Conservation (phyloP, 1,284 basidiomycete genomes). For the Ceratobasidium sp. region DNA sequence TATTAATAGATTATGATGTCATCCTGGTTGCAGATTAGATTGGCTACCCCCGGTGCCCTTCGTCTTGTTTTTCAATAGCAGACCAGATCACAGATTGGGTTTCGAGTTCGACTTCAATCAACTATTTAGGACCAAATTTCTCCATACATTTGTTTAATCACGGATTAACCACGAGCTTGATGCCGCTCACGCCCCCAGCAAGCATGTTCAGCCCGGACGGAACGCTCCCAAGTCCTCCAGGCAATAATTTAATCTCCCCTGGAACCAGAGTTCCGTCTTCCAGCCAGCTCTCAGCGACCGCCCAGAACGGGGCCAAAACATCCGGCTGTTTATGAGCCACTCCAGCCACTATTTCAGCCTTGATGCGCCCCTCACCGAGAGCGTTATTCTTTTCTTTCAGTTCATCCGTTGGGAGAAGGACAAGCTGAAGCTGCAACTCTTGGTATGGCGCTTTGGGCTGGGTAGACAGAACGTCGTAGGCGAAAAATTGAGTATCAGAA, state of each 20-base stretch:
- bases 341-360: background rate
- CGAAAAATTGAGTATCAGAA: slow-evolving; percentile 48
- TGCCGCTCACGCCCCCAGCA: slow-evolving; percentile 23
- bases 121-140: no score
- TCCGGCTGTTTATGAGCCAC: slow-evolving; percentile 5
- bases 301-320: slow-evolving; percentile 20
- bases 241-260: background rate
- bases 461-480: slow-evolving; percentile 46
- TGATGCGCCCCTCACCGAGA: slow-evolving; percentile 1
- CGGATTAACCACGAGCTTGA: slow-evolving; percentile 35
- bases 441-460: background rate
- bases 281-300: slow-evolving; percentile 12
- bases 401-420: background rate
- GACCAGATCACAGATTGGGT: no score
- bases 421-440: slow-evolving; percentile 3
- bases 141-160: no score
- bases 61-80: no score
- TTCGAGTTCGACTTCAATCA: no score
- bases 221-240: background rate
- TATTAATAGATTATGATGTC: no score
- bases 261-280: slow-evolving; percentile 10
- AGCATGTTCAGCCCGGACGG: background rate
- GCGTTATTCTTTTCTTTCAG: slow-evolving; percentile 5
- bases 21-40: no score
- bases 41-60: no score